Conservation (phyloP, 1,284 basidiomycete genomes). For the Cutaneotrichosporon cyanovorans region DNA sequence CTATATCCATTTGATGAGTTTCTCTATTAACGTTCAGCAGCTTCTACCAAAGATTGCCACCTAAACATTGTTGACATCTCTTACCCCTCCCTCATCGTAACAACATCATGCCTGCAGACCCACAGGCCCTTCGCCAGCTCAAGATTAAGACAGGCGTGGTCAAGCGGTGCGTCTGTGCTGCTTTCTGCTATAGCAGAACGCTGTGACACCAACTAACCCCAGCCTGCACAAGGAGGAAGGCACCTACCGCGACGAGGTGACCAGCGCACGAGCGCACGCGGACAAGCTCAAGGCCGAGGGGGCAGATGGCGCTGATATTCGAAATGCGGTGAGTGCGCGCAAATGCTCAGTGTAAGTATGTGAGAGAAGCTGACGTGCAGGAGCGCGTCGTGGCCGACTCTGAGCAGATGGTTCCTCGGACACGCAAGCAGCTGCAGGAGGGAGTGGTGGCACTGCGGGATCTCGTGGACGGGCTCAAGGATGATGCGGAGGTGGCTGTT, state of each 20-base stretch:
- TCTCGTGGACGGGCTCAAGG: constrained; percentile 50
- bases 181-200: no score
- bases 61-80: neutral
- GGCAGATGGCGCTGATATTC: constrained; percentile 70
- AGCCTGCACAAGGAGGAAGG: constrained; percentile 68
- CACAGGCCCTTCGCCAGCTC: constrained; percentile 52
- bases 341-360: neutral
- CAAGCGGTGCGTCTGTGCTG: constrained; percentile 53
- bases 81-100: neutral
- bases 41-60: no score
- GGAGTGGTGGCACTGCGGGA: constrained; percentile 59
- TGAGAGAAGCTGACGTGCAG: no score
- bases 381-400: constrained; percentile 68
- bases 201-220: neutral
- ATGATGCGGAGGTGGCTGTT: constrained; percentile 17
- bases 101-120: constrained; percentile 26
- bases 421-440: constrained; percentile 55
- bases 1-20: no score
- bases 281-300: constrained; percentile 58
- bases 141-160: constrained; percentile 71
- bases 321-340: constrained; percentile 61
- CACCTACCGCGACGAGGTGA: constrained; percentile 62
- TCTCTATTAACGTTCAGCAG: no score
- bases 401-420: constrained; percentile 68
- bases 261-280: constrained; percentile 54